Evolutionary conservation across 257 asterid genomes (phyloP), one percentile per base, ranked within the genome.

Genomic region (Cynanchum wilfordii): DNA sequence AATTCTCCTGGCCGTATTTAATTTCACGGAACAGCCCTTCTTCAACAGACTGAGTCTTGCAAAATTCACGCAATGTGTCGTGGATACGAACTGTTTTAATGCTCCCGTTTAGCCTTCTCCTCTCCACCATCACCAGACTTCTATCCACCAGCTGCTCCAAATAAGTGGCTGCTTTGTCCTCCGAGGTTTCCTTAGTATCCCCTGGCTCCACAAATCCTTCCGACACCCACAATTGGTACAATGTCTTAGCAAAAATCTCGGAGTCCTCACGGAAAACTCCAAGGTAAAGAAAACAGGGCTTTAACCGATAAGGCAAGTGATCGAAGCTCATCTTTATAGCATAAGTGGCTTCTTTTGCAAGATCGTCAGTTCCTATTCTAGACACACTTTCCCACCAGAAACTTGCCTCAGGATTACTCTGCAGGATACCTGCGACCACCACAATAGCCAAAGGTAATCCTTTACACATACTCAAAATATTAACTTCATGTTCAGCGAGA

Each of bases 371-470:
- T 4, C 52, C 55, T n/a, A 85, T 78, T n/a, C 30, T 42, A 7
- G 81, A 73, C 24, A 82, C 76, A 20, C 66, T 78, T 7, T 1
- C 9, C 81, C 80, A 74, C 70, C 55, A 79, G 50, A 33, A 20
- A 70, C 47, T 47, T 75, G 25, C 64, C 0, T 12, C 30, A 3
- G 45, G 36, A 8, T 71, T 25, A 22, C 71, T 71, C 30, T 44
- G 71, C 51, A 87, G 83, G 74, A 83, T 73, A 56, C 88, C 89
- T n/a, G 86, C 89, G 50, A 82, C 80, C 10, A 84, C 80, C 65
- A 84, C 85, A 36, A 87, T 78, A 5, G 93, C 83, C 20, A 85
- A 82, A 49, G 93, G 89, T 22, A 87, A 68, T 40, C 86, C 84
- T 3, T 15, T 20, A 30, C 86, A 87, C 42, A 45, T 73, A 1